Evolutionary conservation across 1,139 yeast species (phyloP).

Genomic region (Pichia norvegensis): DNA sequence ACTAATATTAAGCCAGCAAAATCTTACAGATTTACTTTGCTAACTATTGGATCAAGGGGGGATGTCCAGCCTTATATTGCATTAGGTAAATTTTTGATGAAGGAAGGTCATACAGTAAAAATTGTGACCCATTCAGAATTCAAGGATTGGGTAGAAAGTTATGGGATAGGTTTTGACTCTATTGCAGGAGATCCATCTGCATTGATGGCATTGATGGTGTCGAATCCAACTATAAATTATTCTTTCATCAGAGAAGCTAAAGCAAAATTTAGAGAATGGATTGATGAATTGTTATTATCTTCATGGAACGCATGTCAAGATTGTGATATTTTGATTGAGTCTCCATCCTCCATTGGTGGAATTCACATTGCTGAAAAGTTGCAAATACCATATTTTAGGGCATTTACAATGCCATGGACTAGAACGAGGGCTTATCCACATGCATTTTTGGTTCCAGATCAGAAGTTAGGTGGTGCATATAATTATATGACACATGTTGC

Average conservation of each 20-base stretch:
- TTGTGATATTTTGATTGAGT: slow-evolving; percentile 78
- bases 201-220: slow-evolving; percentile 85
- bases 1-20: slow-evolving; percentile 47
- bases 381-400: slow-evolving; percentile 83
- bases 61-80: slow-evolving; percentile 96
- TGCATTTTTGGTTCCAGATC: slow-evolving; percentile 92
- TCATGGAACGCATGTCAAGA: slow-evolving; percentile 81
- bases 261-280: slow-evolving; percentile 71
- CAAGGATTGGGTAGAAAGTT: slow-evolving; percentile 58
- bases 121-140: slow-evolving; percentile 86
- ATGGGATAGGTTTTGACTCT: slow-evolving; percentile 61
- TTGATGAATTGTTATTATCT: slow-evolving; percentile 55
- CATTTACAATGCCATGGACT: slow-evolving; percentile 99
- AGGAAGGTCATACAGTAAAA: slow-evolving; percentile 76
- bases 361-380: slow-evolving; percentile 91
- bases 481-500: slow-evolving; percentile 86
- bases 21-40: slow-evolving; percentile 53
- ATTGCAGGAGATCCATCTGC: slow-evolving; percentile 94
- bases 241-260: slow-evolving; percentile 80
- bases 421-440: slow-evolving; percentile 92
- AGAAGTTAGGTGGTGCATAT: slow-evolving; percentile 85
- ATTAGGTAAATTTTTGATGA: slow-evolving; percentile 64
- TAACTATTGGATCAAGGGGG: slow-evolving; percentile 92
- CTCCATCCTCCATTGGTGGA: slow-evolving; percentile 95
- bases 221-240: slow-evolving; percentile 81